phyloP scores from a whole-genome alignment of 352 stramenopile species.

The Pseudoperonospora humuli region DNA sequence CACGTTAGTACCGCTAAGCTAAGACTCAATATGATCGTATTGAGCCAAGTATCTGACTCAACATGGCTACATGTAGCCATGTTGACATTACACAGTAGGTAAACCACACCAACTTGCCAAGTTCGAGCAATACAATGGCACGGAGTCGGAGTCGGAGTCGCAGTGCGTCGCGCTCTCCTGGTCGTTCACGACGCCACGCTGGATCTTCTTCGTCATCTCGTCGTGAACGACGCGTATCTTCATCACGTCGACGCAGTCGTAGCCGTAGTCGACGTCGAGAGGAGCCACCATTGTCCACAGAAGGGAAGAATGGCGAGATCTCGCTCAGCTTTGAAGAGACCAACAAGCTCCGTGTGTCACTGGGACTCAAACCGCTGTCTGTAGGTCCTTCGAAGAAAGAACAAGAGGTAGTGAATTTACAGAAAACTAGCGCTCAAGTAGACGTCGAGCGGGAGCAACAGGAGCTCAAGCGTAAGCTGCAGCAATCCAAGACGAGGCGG shows the following conservation, averaged over 20 bases:
- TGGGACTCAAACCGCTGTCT: constrained; percentile 70
- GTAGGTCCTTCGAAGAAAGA: constrained; percentile 39
- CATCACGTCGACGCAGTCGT: constrained; percentile 21
- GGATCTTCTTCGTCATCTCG: constrained; percentile 10
- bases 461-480: constrained; percentile 45
- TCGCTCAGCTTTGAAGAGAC: constrained; percentile 80
- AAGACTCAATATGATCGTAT: neutral
- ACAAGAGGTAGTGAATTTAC: constrained; percentile 48
- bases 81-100: neutral
- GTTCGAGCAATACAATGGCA: constrained; percentile 8
- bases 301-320: constrained; percentile 73
- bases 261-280: constrained; percentile 22
- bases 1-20: too few relatives aligned
- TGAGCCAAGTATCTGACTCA: neutral
- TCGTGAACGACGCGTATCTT: constrained; percentile 17
- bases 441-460: constrained; percentile 37
- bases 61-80: constrained; percentile 2
- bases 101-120: neutral
- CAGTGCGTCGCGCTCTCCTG: constrained; percentile 20
- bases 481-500: constrained; percentile 59
- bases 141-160: constrained; percentile 27
- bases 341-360: constrained; percentile 56
- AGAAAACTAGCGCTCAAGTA: constrained; percentile 56
- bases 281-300: constrained; percentile 2
- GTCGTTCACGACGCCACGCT: constrained; percentile 18